Base-by-base conservation (phyloP, 257 asterid genomes). In the Salvia rosmarinus region DNA sequence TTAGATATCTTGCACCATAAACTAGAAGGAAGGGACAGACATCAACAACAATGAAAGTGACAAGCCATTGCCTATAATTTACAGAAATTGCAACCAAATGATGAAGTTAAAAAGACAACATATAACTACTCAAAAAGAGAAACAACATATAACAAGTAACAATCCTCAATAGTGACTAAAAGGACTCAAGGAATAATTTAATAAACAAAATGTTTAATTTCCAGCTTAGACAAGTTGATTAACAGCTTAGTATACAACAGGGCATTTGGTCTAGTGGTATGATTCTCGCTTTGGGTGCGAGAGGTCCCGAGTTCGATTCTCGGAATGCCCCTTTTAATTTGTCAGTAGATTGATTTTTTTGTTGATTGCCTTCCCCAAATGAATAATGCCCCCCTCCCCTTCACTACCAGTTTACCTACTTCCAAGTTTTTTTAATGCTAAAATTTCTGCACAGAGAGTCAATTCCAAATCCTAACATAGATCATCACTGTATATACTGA, bases 181-280 rank as follows among this genome's bases (percentile, higher is more conserved):
- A 30, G 65, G 25, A 16, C 1, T 16, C 12, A 0, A 59, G 14
- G 23, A 32, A 4, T 5, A 13, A n/a, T n/a, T 3, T 47, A 47
- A 13, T 50, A 5, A 17, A 4, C 0, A 3, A 7, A 14, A 19
- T 50, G 12, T 0, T 6, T 50, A 30, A 6, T 55, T 5, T 30
- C 42, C 20, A 57, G 42, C 11, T 54, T 13, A 16, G 3, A n/a
- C 6, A 32, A 6, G 64, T 14, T 5, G 4, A 60, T 34, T 2
- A 9, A 9, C 10, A 35, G 9, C 49, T 32, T 3, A 17, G 9
- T 34, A 35, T 16, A 17, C 49, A 55, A 35, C 49, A 60, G 96
- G 90, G 95, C 90, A 87, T 85, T 87, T 85, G 97, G 96, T 87
- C 92, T 89, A 85, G 97, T 87, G 92, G 89, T 87, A 91, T 86